phyloP scores from a whole-genome alignment of 2,329 filamentous ascomycete species.

The Ilyonectria destructans region DNA sequence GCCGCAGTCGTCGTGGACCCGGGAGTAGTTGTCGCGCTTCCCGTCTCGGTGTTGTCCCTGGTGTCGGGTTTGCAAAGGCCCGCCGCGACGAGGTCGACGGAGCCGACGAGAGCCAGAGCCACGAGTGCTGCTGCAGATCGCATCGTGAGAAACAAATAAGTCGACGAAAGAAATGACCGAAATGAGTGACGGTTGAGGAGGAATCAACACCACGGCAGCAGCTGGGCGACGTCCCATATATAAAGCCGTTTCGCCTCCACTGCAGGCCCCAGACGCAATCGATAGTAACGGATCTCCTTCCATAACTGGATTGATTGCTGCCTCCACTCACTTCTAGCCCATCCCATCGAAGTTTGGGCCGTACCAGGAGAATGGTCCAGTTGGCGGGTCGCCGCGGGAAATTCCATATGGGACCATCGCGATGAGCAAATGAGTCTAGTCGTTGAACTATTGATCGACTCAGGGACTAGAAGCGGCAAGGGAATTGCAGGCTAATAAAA shows the following conservation, averaged over 20 bases:
- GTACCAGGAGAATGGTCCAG: neutral
- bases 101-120: slow-evolving; percentile 29
- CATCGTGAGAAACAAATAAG: slow-evolving; percentile 33
- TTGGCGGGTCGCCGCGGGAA: neutral
- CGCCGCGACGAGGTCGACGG: slow-evolving; percentile 21
- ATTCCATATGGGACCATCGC: neutral
- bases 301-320: neutral
- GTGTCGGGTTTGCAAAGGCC: slow-evolving; percentile 32
- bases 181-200: slow-evolving; percentile 8
- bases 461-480: neutral
- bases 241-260: neutral
- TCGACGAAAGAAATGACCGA: slow-evolving; percentile 13
- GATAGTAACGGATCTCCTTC: neutral
- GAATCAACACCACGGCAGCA: neutral
- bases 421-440: slow-evolving; percentile 24
- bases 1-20: slow-evolving; percentile 28
- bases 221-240: neutral
- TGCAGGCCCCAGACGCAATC: no score
- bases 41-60: slow-evolving; percentile 7
- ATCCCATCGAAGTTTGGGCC: neutral
- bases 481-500: neutral
- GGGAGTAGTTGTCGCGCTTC: neutral
- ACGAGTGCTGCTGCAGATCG: slow-evolving; percentile 31
- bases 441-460: slow-evolving; percentile 31
- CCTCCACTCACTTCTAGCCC: neutral